Base-by-base conservation (phyloP, 768 basidiomycete genomes). In the Udeniomyces megalosporus region DNA sequence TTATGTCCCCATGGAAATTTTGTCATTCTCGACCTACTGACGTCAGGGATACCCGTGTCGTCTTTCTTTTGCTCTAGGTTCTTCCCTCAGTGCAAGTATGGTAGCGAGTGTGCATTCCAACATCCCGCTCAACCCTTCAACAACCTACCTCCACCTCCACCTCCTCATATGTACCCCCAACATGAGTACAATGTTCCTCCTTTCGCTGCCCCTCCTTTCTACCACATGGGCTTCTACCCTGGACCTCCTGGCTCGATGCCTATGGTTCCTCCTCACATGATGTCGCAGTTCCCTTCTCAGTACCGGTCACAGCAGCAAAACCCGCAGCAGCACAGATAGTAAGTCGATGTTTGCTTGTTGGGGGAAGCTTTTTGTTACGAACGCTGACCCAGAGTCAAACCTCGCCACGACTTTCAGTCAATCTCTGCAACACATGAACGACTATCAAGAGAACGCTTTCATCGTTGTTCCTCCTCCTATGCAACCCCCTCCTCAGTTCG, bases 51-150 rank as follows among this genome's bases (percentile, higher is more conserved):
- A n/a, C 32, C 34, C 12, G 14, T 20, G 29, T 8, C 53, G 5
- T 57, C 14, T 12, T n/a, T 24, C 50, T 14, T 35, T 0, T 22
- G 12, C 15, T 5, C 11, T n/a, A 63, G 74, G 58, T 74, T 74
- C 67, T 75, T 74, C 68, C 74, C 74, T 29, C 71, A 71, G 61
- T 75, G 74, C 66, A 69, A 72, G 51, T 75, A 73, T 66, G 73
- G 72, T 22, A 54, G 62, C 54, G 66, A 68, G 14, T 74, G 73
- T 51, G 70, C 70, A 22, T 74, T 74, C 71, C 71, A 68, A 58
- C 73, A 73, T 58, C 73, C 73, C 34, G 65, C 61, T 17, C 68
- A 69, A 55, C 69, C 53, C n/a, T 22, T 26, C 57, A 42, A 62
- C 22, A 67, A 67, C 59, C 67, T 57, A 67, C 66, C 60, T 52